Evolutionary conservation across 257 asterid genomes (phyloP).

Genomic region (Plantago major): DNA sequence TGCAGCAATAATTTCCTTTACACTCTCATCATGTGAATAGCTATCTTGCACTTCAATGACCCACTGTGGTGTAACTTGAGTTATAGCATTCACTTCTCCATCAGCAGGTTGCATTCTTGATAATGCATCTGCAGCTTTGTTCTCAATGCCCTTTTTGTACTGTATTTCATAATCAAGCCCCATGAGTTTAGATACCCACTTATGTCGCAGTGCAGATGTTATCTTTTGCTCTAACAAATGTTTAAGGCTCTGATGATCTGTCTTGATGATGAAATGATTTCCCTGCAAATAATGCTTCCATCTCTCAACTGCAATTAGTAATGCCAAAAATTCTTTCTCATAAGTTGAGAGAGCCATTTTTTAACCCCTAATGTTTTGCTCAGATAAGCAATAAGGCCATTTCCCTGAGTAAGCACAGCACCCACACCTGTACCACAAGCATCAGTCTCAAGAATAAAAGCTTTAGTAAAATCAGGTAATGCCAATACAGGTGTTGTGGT

Average conservation of each 20-base stretch:
- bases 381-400: not conserved
- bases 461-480: not conserved
- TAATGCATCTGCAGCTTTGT: not conserved
- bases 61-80: no score
- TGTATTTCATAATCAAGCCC: not conserved
- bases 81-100: not conserved
- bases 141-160: not conserved
- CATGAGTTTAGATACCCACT: not conserved
- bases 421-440: not conserved
- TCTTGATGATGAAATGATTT: no score
- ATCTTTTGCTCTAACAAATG: not conserved
- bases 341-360: not conserved
- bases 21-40: no score
- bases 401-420: not conserved
- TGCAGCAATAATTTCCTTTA: no score
- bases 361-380: not conserved
- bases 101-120: not conserved
- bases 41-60: no score
- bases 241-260: not conserved
- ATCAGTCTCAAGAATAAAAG: not conserved
- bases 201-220: not conserved
- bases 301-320: not conserved
- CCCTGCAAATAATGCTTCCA: not conserved
- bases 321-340: not conserved
- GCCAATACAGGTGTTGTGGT: not conserved